These are phyloP conservation scores for Globisporangium spinosum DNA, from an alignment of 352 stramenopile species.

Conservation along the genomic window DNA sequence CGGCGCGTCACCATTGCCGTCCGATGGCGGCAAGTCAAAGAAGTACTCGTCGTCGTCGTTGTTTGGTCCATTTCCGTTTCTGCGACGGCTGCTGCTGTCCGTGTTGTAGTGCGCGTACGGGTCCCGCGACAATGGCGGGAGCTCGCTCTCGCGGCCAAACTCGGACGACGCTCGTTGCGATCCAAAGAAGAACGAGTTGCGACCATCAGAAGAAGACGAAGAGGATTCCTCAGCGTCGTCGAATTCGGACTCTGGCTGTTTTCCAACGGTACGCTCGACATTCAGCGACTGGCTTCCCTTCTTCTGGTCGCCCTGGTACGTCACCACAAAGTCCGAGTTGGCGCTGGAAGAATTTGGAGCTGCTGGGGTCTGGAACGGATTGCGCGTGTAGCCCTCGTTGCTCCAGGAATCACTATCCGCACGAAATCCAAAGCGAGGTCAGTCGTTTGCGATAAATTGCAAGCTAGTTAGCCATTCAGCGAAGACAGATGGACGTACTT, in stretches of 20 bases:
- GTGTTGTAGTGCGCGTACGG: slow-evolving; percentile 29
- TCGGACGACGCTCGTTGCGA: slow-evolving; percentile 16
- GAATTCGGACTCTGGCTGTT: neutral
- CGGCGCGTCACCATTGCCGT: slow-evolving; percentile 20
- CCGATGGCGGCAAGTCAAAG: slow-evolving; percentile 24
- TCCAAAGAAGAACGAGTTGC: slow-evolving; percentile 55
- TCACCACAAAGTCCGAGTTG: slow-evolving; percentile 15
- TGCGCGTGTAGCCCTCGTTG: slow-evolving; percentile 8
- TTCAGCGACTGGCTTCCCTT: neutral
- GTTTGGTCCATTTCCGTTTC: slow-evolving; percentile 2
- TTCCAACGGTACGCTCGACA: neutral
- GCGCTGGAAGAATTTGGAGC: neutral
- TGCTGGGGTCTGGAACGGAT: slow-evolving; percentile 12
- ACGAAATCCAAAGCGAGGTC: neutral
- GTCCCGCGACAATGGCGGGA: slow-evolving; percentile 36
- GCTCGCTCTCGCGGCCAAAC: slow-evolving; percentile 16
- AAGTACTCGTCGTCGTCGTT: slow-evolving; percentile 52
- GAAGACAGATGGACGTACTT: slow-evolving; percentile 31
- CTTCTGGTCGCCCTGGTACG: neutral
- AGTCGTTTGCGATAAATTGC: neutral
- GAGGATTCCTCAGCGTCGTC: slow-evolving; percentile 8
- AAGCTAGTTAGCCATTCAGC: neutral
- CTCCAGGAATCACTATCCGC: slow-evolving; percentile 46
- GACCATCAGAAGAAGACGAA: slow-evolving; percentile 6
- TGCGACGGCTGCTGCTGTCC: slow-evolving; percentile 12